Evolutionary conservation across 129 eudicot genomes (phyloP), one percentile per base, ranked within the genome.

Genomic region (Ambrosia artemisiifolia): DNA sequence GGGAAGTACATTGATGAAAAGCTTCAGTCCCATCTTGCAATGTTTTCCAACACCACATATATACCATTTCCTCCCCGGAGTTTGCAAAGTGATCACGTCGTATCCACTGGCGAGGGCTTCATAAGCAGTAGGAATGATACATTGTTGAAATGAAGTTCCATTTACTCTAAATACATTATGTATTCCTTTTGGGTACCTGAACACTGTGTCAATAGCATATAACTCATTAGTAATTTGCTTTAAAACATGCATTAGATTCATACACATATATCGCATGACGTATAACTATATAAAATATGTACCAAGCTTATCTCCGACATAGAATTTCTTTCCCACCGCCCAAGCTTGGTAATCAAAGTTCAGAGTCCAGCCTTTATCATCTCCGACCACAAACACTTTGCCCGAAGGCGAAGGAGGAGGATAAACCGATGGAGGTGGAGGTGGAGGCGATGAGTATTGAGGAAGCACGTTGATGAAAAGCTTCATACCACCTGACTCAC

Each of bases 151-250:
- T 32, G 53, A 34, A 32, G 78, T 59, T 17, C 63, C 75, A 35
- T 83, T 59, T 65, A 79, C 83, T 70, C 44, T 74, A 69, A 63
- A 65, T 1, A 83, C 83, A 43, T 83, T 83, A 62, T 79, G 87
- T 7, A 3, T 20, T 56, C 81, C 83, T 50, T 18, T 17, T 1
- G 81, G 65, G 44, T 83, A 83, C 68, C 66, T 83, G 75, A 79
- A 82, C 4, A 77, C 85, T 81, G 78, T 73, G 53, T 20, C 28
- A 47, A 68, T 24, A 32, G 47, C 12, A n/a, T 18, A 10, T 47
- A 44, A 18, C 14, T 19, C 11, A 17, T 72, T 72, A 72, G 42
- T 43, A 17, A 42, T 19, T 13, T 20, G n/a, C 17, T 59, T 13
- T 12, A 24, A 28, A 51, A 24, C 1, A 24, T 24, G 1, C 12